Evolutionary conservation across 305 asterid species (phyloP).

Genomic region (Striga hermonthica): DNA sequence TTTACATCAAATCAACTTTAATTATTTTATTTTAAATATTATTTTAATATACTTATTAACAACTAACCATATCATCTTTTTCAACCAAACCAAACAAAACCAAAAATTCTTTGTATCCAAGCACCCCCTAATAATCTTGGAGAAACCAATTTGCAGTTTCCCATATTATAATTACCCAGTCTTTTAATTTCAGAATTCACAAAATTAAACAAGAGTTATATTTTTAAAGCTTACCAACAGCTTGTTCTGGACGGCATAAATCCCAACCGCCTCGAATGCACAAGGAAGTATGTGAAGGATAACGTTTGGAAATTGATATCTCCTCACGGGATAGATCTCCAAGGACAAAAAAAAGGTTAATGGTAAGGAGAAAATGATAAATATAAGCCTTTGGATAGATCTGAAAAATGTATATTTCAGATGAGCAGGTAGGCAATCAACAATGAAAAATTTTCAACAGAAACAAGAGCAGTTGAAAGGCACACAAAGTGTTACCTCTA

Average conservation of each 20-base stretch:
- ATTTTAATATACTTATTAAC: too few relatives aligned
- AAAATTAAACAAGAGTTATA: constrained; percentile 26
- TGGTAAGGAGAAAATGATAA: constrained; percentile 8
- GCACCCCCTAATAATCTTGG: not conserved
- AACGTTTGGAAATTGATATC: constrained; percentile 73
- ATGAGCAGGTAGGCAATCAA: not conserved
- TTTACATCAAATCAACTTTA: too few relatives aligned
- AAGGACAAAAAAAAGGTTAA: constrained; percentile 29
- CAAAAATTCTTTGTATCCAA: too few relatives aligned
- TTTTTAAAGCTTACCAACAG: constrained; percentile 56
- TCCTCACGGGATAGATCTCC: constrained; percentile 94
- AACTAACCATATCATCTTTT: too few relatives aligned
- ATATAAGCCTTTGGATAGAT: not conserved
- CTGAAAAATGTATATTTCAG: constrained; percentile 10
- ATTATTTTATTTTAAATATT: too few relatives aligned
- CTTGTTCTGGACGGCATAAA: constrained; percentile 86
- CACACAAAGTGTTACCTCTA: constrained; percentile 55
- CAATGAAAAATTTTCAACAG: constrained; percentile 5
- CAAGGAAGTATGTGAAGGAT: constrained; percentile 87
- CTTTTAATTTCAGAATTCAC: constrained; percentile 2
- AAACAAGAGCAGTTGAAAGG: constrained; percentile 3
- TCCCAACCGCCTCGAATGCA: constrained; percentile 98
- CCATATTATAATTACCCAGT: not conserved
- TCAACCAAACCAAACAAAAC: too few relatives aligned
- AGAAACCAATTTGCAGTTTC: not conserved